Conservation (phyloP, 768 basidiomycete species). For the Mycena filopes region DNA sequence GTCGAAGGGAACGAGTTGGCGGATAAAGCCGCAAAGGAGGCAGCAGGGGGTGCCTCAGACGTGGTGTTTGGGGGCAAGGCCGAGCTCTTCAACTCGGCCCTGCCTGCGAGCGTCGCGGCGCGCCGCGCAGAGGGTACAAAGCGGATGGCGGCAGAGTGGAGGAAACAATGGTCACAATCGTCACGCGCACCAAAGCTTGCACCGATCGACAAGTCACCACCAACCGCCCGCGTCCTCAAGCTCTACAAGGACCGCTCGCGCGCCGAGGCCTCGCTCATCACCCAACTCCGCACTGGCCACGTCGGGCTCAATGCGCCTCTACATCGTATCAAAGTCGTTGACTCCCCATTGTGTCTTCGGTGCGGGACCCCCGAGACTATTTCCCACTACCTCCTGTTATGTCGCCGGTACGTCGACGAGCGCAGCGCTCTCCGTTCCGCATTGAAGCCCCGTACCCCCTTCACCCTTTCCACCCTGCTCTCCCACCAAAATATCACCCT, state of each 20-base stretch:
- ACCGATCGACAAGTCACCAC: constrained; percentile 5
- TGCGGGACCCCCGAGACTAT: constrained; percentile 29
- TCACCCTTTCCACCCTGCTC: constrained; percentile 9
- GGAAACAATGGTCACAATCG: background rate
- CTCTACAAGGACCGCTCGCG: constrained; percentile 16
- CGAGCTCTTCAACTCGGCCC: background rate
- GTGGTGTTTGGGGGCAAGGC: background rate
- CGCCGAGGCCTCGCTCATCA: constrained; percentile 19
- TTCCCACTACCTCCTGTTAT: constrained; percentile 28
- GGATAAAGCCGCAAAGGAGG: constrained; percentile 14
- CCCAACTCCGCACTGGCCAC: constrained; percentile 33
- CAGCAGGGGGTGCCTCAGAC: constrained; percentile 14
- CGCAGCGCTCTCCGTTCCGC: constrained; percentile 3
- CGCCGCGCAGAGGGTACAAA: background rate
- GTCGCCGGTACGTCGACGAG: constrained; percentile 9
- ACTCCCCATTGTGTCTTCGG: constrained; percentile 19
- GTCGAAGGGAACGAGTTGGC: too few relatives aligned
- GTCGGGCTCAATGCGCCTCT: constrained; percentile 33
- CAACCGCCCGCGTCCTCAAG: constrained; percentile 12
- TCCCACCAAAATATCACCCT: background rate
- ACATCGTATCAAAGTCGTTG: constrained; percentile 26
- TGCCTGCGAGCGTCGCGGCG: constrained; percentile 16
- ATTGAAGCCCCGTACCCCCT: constrained; percentile 8
- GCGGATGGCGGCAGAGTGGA: background rate
- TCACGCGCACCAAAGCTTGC: background rate